Evolutionary conservation across 1,139 yeast species (phyloP).

Genomic region (Pichia norvegensis): DNA sequence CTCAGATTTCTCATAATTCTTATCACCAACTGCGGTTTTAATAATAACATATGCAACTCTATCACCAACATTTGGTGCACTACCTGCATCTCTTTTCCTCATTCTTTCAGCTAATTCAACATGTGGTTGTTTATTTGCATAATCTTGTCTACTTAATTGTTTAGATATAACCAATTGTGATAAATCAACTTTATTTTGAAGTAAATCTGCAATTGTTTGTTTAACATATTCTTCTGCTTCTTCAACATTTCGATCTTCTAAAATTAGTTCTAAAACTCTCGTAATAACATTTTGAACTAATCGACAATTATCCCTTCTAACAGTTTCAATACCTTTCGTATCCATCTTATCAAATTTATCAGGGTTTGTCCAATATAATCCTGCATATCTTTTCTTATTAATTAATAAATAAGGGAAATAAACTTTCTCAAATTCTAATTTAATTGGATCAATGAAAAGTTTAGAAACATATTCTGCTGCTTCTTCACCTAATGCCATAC

Average conservation of each 20-base stretch:
- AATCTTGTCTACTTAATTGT: constrained; percentile 82
- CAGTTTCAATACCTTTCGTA: constrained; percentile 97
- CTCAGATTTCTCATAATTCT: constrained; percentile 91
- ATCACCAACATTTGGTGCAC: constrained; percentile 95
- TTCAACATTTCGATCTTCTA: constrained; percentile 83
- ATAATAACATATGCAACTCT: constrained; percentile 96
- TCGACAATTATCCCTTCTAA: constrained; percentile 94
- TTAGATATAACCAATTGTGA: constrained; percentile 92
- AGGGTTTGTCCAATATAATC: constrained; percentile 90
- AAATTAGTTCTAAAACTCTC: constrained; percentile 73
- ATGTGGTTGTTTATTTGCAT: constrained; percentile 95
- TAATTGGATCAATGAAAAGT: constrained; percentile 76
- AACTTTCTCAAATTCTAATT: constrained; percentile 92
- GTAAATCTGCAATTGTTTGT: constrained; percentile 78
- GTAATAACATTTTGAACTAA: constrained; percentile 92
- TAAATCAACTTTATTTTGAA: constrained; percentile 87
- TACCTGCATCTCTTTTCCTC: constrained; percentile 94
- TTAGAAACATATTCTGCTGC: constrained; percentile 87
- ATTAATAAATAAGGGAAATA: constrained; percentile 90
- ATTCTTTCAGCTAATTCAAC: constrained; percentile 93
- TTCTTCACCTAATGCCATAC: constrained; percentile 89
- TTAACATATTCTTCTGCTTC: constrained; percentile 84
- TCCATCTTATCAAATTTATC: constrained; percentile 93
- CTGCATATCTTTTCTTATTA: constrained; percentile 95
- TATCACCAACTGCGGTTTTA: constrained; percentile 67